These are phyloP conservation scores for Moesziomyces antarcticus DNA, from an alignment of 1,284 basidiomycete species.

Conservation along the genomic window DNA sequence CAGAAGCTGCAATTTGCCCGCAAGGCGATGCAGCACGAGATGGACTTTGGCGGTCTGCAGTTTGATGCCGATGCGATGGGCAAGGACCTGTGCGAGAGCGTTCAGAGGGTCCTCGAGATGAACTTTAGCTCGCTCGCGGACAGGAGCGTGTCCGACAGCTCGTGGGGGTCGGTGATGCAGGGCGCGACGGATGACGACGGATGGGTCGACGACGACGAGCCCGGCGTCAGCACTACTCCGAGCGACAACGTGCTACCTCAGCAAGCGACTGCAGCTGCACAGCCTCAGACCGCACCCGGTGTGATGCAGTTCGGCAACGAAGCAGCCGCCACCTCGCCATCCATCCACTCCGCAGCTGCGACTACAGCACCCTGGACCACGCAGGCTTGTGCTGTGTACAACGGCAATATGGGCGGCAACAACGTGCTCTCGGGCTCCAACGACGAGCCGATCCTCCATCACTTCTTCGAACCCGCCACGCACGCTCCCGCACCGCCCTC, in stretches of 20 bases:
- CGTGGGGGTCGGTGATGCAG: constrained; percentile 2
- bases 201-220: constrained; percentile 35
- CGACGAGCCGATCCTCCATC: constrained; percentile 5
- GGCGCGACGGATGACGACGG: constrained; percentile 38
- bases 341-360: neutral
- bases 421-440: constrained; percentile 1
- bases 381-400: neutral
- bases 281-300: neutral
- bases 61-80: constrained; percentile 12
- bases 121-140: neutral
- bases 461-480: constrained; percentile 8
- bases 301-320: too few relatives aligned
- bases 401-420: neutral
- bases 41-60: constrained; percentile 18
- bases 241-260: neutral
- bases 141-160: constrained; percentile 16
- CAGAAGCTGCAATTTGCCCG: neutral
- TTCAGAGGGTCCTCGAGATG: constrained; percentile 18
- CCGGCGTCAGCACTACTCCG: neutral
- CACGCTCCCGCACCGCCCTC: constrained; percentile 3
- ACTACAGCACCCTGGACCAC: neutral
- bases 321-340: neutral
- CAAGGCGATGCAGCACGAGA: neutral
- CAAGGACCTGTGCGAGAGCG: constrained; percentile 11
- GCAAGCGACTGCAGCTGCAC: neutral